These are phyloP conservation scores for Dactylellina leptospora DNA, from an alignment of 2,329 filamentous ascomycete genomes.

Conservation along the genomic window DNA sequence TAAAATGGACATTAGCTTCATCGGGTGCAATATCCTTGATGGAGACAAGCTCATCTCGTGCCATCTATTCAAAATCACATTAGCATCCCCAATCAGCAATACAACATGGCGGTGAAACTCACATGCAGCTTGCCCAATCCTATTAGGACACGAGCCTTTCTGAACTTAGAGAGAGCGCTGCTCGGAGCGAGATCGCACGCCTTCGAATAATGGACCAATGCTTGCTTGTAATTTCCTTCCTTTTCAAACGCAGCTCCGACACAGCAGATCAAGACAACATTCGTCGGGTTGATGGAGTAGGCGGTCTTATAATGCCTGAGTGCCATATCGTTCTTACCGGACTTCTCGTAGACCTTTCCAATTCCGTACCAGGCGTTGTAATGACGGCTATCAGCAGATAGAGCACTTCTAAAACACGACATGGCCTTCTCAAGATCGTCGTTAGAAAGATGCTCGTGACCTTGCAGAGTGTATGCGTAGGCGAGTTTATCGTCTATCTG, in stretches of 20 bases:
- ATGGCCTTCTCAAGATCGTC: constrained; percentile 97
- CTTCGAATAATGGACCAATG: constrained; percentile 80
- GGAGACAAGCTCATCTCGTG: constrained; percentile 83
- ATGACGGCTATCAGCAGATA: constrained; percentile 84
- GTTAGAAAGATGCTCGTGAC: constrained; percentile 93
- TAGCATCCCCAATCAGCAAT: neutral
- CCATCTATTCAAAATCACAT: constrained; percentile 66
- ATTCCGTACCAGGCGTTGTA: constrained; percentile 99
- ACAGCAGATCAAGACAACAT: constrained; percentile 89
- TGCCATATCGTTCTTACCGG: constrained; percentile 89
- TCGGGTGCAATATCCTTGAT: constrained; percentile 91
- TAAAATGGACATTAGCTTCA: constrained; percentile 94
- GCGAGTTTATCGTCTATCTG: constrained; percentile 90
- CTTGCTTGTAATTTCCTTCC: constrained; percentile 80
- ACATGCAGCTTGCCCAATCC: constrained; percentile 69
- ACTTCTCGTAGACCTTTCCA: constrained; percentile 82
- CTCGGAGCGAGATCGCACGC: constrained; percentile 83
- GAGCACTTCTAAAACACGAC: constrained; percentile 82
- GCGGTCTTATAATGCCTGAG: constrained; percentile 91
- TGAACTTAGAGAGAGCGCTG: constrained; percentile 85
- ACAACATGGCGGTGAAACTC: constrained; percentile 7
- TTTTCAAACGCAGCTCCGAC: constrained; percentile 91
- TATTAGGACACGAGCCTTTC: constrained; percentile 88
- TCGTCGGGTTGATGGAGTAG: constrained; percentile 88
- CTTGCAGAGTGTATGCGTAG: constrained; percentile 94